Evolutionary conservation across 2,329 filamentous ascomycete genomes (phyloP), one percentile per base, ranked within the genome.

Genomic region (Periconia macrospinosa): DNA sequence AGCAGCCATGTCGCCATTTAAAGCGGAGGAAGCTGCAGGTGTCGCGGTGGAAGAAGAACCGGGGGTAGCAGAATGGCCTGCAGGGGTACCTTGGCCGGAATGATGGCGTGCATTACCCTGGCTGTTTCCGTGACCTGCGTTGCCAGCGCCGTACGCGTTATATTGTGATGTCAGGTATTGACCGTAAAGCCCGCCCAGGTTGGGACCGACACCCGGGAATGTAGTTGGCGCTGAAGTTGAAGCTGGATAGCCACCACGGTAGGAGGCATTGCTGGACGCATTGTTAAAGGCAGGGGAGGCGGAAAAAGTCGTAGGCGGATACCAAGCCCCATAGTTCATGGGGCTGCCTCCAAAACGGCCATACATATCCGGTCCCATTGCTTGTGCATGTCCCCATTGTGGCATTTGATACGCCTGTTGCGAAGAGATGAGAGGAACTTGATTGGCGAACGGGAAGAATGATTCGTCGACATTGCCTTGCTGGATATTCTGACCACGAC

Each of bases 261-360:
- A 66, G 14, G 64, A 52, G 2, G 66, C 46, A 33, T 54, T 57
- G 49, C 60, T 63, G 2, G 63, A 51, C 10, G 61, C 37, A 30
- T 50, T 45, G 45, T 66, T 63, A 52, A 66, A 68, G 11, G 60
- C 53, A 14, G 64, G 55, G 2, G 62, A 61, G n/a, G 59, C 52
- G 17, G 60, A 58, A 41, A 66, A 71, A 11, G 60, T 64, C 15
- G 57, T 50, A 1, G 68, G 67, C 3, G 70, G 67, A 37, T 69
- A 71, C 55, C 66, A 70, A 9, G 52, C 63, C 18, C 62, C 65
- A 27, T 64, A 70, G 49, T 69, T 68, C 67, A 70, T 70, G 1
- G 67, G 69, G 30, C 62, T 70, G 9, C 67, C 66, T 20, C 53
- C 56, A 30, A 68, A 68, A 14, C 59, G 59, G 10, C 59, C 57